Evolutionary conservation across 371 early-diverging fungal genomes (phyloP).

Genomic region (Mucor circinelloides): DNA sequence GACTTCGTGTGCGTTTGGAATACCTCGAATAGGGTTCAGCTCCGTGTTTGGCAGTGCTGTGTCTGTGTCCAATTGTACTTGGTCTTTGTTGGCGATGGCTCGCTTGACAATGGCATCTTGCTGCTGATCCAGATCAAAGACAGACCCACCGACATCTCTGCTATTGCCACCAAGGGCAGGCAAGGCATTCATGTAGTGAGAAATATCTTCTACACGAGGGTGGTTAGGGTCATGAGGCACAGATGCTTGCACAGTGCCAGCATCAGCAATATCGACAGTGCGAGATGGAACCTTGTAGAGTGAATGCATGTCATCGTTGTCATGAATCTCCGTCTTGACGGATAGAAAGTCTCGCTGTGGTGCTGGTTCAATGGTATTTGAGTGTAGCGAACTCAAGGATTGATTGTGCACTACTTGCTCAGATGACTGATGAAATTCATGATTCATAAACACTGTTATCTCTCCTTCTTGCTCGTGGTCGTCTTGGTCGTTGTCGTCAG

Average conservation of each 20-base stretch:
- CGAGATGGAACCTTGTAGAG: conserved; percentile 12
- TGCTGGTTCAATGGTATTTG: not conserved
- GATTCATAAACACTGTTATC: conserved; percentile 26
- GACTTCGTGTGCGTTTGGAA: conserved; percentile 31
- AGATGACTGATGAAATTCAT: not conserved
- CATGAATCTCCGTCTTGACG: not conserved
- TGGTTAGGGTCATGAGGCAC: conserved; percentile 14
- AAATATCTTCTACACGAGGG: conserved; percentile 30
- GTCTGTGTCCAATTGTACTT: not conserved
- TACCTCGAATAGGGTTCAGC: conserved; percentile 10
- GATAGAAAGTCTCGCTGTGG: not conserved
- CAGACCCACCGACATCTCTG: not conserved
- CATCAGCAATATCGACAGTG: conserved; percentile 10
- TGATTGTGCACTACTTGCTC: not conserved
- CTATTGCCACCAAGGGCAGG: not conserved
- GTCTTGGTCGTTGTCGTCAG: not conserved
- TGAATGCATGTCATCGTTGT: not conserved
- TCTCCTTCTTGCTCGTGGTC: conserved; percentile 23
- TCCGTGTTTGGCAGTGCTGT: not conserved
- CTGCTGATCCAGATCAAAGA: conserved; percentile 1
- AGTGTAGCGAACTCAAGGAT: not conserved
- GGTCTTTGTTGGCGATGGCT: not conserved
- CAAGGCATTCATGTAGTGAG: conserved; percentile 27
- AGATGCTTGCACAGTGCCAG: not conserved
- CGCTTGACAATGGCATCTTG: conserved; percentile 3